These are phyloP conservation scores for Triticum turgidum DNA, from an alignment of 176 grass and related monocot genomes.

Conservation along the genomic window DNA sequence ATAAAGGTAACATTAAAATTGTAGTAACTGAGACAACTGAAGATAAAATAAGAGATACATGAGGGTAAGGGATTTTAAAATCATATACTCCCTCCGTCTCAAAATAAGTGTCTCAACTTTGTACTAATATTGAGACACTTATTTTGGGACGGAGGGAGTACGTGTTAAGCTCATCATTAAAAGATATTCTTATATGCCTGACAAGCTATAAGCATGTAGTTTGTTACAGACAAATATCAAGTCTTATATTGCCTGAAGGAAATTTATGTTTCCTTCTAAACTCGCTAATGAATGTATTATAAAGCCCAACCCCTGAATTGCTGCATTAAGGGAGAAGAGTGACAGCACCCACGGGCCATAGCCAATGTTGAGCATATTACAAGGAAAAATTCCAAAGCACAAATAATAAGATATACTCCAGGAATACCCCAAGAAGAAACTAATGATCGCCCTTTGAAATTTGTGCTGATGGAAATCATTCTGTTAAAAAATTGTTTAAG, in stretches of 20 bases:
- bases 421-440: constrained; percentile 14
- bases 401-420: neutral
- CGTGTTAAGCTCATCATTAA: neutral
- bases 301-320: neutral
- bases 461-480: neutral
- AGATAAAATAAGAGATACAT: neutral
- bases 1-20: neutral
- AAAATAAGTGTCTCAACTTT: too few relatives aligned
- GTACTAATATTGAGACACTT: too few relatives aligned
- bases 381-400: neutral
- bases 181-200: neutral
- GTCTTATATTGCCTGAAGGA: neutral
- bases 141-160: neutral
- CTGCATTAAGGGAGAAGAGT: neutral
- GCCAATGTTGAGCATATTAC: neutral
- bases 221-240: constrained; percentile 1
- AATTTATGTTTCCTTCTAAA: constrained; percentile 2
- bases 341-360: neutral
- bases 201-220: neutral
- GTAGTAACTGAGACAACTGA: neutral
- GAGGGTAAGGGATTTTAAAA: constrained; percentile 11
- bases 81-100: neutral
- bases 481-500: constrained; percentile 2
- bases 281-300: neutral
- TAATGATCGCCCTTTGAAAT: constrained; percentile 16